Base-by-base conservation (phyloP, 1,284 basidiomycete genomes). In the Xanthoconium separans region DNA sequence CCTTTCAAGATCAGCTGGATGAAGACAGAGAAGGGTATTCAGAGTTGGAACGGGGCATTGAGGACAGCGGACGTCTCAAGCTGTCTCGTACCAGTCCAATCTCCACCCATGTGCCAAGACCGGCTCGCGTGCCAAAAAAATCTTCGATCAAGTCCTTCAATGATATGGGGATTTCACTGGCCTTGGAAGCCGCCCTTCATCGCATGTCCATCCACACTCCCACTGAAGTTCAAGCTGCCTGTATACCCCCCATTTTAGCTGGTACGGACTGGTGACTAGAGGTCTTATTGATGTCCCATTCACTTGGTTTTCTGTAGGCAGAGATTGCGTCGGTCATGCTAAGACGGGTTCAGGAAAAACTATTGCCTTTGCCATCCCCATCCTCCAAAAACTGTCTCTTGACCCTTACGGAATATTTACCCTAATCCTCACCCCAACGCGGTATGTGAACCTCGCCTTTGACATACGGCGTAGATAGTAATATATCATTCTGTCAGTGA, bases 331-430 rank as follows among this genome's bases (percentile, higher is more conserved):
- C 58, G 97, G 97, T 31, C 95, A 97, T 58, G 95, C 97, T 1
- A 96, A 98, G 75, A 99, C 96, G 0, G 97, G 96, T 56, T 95
- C 92, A 10, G 96, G 96, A 64, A 99, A 99, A 76, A 99, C 97
- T 0, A 87, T 99, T 54, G 95, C 97, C 0, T 99, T 99, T 63
- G 94, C 96, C 1, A 74, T 99, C 11, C 97, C 97, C 2, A 97
- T 98, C 49, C 78, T 99, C 8, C 95, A 99, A 73, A 85, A 85
- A 65, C 80, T 99, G 22, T 85, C 89, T 0, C 74, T 81, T 4
- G 95, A 98, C 71, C 95, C 95, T 8, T 96, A 93, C 63, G 96
- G 95, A 1, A 91, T 98, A 30, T 98, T 89, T 69, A 95, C 95
- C 0, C 78, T 99, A 13, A 84, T 99, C 0, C 77, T 99, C 8